Evolutionary conservation across 139 green algal genomes (phyloP).

Genomic region (Picocystis salinarum): DNA sequence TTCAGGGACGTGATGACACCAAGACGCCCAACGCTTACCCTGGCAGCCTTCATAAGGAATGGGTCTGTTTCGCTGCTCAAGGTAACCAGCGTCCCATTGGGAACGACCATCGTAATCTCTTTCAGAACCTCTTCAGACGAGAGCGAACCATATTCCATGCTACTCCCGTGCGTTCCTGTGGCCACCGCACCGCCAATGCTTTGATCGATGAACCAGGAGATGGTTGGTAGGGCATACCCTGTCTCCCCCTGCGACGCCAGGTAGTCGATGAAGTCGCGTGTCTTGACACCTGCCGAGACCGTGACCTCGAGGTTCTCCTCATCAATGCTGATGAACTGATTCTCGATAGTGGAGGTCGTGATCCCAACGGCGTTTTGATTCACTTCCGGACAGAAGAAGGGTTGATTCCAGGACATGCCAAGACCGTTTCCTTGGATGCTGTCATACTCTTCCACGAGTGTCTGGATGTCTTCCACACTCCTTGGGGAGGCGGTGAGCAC

Average conservation of each 20-base stretch:
- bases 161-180: neutral
- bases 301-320: neutral
- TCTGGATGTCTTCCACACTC: neutral
- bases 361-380: neutral
- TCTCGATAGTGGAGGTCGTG: neutral
- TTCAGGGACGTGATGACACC: neutral
- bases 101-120: neutral
- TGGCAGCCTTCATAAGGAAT: neutral
- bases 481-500: too few species aligned
- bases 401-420: neutral
- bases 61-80: neutral
- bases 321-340: neutral
- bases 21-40: neutral
- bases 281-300: neutral
- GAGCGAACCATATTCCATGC: neutral
- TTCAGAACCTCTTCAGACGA: neutral
- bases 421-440: neutral
- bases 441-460: neutral
- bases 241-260: neutral
- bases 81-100: neutral
- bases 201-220: constrained; percentile 1
- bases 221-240: neutral
- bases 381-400: neutral
- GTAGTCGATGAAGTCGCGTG: neutral
- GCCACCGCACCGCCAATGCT: neutral